These are phyloP conservation scores for Stellera chamaejasme DNA, from an alignment of 345 rosid species.

Conservation along the genomic window DNA sequence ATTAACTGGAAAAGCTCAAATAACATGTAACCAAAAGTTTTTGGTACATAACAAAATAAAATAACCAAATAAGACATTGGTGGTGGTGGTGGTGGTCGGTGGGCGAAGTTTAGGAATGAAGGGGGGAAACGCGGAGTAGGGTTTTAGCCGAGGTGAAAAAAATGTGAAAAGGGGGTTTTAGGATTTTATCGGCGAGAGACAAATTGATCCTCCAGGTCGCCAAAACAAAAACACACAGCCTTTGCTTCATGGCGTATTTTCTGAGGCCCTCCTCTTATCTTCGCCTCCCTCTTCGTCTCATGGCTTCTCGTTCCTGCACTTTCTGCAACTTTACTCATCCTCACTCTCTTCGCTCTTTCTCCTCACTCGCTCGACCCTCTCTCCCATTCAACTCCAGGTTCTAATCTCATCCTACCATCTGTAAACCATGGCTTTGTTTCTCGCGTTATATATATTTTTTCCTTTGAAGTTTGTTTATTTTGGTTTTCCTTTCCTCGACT, in stretches of 20 bases:
- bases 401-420: slow-evolving; percentile 1
- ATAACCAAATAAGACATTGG: too few relatives aligned
- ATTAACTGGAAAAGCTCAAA: too few relatives aligned
- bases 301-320: slow-evolving; percentile 37
- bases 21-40: too few relatives aligned
- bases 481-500: background rate
- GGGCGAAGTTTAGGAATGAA: too few relatives aligned
- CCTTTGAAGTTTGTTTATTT: slow-evolving; percentile 9
- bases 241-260: slow-evolving; percentile 24
- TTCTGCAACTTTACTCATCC: slow-evolving; percentile 13
- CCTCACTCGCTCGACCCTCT: slow-evolving; percentile 23
- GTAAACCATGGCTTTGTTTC: background rate
- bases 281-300: slow-evolving; percentile 31
- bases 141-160: too few relatives aligned
- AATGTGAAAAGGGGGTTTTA: too few relatives aligned
- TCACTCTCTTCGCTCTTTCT: slow-evolving; percentile 16
- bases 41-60: too few relatives aligned
- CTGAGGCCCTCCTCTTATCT: slow-evolving; percentile 31
- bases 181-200: too few relatives aligned
- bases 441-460: background rate
- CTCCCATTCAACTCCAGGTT: slow-evolving; percentile 44
- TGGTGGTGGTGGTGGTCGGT: too few relatives aligned
- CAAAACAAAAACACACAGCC: background rate
- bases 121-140: too few relatives aligned
- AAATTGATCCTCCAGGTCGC: background rate